Conservation (phyloP, 345 rosid species). For the Hibiscus syriacus region DNA sequence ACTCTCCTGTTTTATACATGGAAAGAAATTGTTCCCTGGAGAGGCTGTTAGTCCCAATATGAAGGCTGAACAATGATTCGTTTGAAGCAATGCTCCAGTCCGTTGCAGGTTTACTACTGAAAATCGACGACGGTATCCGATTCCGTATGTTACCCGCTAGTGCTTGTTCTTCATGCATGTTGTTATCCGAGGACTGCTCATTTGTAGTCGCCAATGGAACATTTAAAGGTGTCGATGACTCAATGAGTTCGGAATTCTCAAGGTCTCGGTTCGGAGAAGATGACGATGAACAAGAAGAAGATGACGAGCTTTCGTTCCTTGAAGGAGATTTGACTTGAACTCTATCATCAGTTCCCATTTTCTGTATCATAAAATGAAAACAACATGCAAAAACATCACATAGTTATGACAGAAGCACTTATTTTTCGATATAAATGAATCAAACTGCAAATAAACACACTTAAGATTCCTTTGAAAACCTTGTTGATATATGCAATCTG, state of each 20-base stretch:
- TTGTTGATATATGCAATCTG: no score
- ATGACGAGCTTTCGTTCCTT: background rate
- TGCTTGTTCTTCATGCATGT: no score
- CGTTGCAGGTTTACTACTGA: conserved; percentile 33
- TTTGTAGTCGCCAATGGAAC: conserved; percentile 8
- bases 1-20: conserved; percentile 47
- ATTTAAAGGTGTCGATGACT: background rate
- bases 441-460: no score
- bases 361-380: background rate
- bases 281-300: conserved; percentile 1
- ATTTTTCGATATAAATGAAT: no score
- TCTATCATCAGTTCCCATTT: background rate
- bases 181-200: conserved; percentile 13
- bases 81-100: conserved; percentile 92
- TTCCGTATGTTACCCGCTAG: conserved; percentile 16
- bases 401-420: background rate
- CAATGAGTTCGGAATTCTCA: background rate
- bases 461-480: no score
- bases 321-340: background rate
- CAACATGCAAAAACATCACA: background rate
- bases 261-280: conserved; percentile 22
- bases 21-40: conserved; percentile 44
- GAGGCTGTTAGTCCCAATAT: conserved; percentile 46
- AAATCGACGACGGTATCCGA: conserved; percentile 66
- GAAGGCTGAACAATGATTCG: conserved; percentile 82